phyloP scores from a whole-genome alignment of 345 rosid species.

The Populus euphratica region DNA sequence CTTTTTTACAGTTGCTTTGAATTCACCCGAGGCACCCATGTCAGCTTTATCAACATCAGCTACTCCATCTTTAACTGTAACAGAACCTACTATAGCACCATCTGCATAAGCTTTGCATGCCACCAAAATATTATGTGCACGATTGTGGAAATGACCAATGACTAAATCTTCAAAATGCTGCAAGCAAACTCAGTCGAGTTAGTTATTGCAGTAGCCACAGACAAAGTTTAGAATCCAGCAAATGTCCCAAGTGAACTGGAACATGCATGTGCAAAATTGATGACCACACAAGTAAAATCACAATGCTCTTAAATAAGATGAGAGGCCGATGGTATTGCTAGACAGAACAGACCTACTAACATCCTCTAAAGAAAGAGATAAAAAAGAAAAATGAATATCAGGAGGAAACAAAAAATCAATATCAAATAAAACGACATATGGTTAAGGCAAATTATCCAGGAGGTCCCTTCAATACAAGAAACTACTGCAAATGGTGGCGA shows the following conservation, averaged over 20 bases:
- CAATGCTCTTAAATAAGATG: background rate
- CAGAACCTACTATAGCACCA: slow-evolving; percentile 41
- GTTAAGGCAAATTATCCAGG: background rate
- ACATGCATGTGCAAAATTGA: background rate
- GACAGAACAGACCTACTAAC: too few relatives aligned
- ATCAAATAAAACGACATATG: background rate
- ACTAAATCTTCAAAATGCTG: slow-evolving; percentile 53
- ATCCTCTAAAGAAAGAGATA: background rate
- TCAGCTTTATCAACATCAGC: slow-evolving; percentile 17
- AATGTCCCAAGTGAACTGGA: background rate
- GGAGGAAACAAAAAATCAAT: background rate
- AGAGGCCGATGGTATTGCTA: background rate
- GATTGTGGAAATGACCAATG: slow-evolving; percentile 36
- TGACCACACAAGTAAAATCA: background rate
- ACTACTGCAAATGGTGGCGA: too few relatives aligned
- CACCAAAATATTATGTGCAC: slow-evolving; percentile 34
- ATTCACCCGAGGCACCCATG: slow-evolving; percentile 15
- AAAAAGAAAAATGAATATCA: background rate
- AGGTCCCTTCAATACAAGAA: too few relatives aligned
- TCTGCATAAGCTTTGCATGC: slow-evolving; percentile 45
- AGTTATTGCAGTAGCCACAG: background rate
- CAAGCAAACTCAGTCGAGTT: slow-evolving; percentile 10
- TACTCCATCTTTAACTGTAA: slow-evolving; percentile 25
- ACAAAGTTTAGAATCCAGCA: background rate
- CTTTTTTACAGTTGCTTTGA: slow-evolving; percentile 24